Conservation (phyloP, 371 early-diverging fungal species). For the Sporodiniella umbellata region DNA sequence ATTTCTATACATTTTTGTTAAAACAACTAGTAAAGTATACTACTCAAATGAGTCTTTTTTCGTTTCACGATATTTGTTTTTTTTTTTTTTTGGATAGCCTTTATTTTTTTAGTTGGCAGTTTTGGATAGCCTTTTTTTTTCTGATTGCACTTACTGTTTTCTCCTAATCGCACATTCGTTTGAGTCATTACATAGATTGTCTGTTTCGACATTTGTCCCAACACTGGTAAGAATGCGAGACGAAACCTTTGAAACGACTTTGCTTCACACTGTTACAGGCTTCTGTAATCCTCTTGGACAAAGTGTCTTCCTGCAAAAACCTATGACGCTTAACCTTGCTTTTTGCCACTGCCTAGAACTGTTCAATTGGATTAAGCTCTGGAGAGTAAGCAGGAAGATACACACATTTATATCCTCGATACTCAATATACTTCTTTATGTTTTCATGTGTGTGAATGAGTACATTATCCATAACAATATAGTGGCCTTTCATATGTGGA, state of each 20-base stretch:
- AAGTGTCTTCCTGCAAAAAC: constrained; percentile 15
- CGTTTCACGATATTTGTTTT: constrained; percentile 7
- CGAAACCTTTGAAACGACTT: constrained; percentile 14
- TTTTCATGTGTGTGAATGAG: constrained; percentile 21
- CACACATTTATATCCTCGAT: constrained; percentile 14
- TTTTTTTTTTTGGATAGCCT: neutral
- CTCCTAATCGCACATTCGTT: constrained; percentile 7
- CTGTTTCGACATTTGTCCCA: constrained; percentile 19
- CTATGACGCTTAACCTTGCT: constrained; percentile 14
- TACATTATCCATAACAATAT: constrained; percentile 18
- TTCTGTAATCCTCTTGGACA: constrained; percentile 10
- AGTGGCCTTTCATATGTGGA: constrained; percentile 16
- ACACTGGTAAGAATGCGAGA: constrained; percentile 16
- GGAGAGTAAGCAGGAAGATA: constrained; percentile 15
- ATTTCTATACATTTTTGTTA: constrained; percentile 12
- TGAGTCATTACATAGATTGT: constrained; percentile 9
- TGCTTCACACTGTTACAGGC: constrained; percentile 8
- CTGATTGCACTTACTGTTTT: constrained; percentile 2
- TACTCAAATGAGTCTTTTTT: constrained; percentile 8
- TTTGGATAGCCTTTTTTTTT: constrained; percentile 4
- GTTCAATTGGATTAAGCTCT: constrained; percentile 16
- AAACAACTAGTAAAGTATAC: constrained; percentile 8
- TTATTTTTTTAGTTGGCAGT: neutral
- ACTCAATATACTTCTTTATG: constrained; percentile 22
- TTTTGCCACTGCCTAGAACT: constrained; percentile 19